Conservation (phyloP, 2,329 filamentous ascomycete genomes). For the Aureobasidium vineae region DNA sequence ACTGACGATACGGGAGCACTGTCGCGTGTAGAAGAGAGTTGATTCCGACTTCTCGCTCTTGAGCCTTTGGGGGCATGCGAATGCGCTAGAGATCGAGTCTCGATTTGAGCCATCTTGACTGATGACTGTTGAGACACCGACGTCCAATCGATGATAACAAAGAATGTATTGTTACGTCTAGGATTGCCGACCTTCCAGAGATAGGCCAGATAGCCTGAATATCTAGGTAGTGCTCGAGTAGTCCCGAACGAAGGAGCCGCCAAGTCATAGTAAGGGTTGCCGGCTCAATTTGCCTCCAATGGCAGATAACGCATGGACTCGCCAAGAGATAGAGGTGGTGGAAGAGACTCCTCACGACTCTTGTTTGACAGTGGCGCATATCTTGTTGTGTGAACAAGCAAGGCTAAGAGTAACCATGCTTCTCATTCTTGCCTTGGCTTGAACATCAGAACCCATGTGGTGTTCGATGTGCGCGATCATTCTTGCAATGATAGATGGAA, state of each 20-base stretch:
- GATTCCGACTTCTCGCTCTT: not conserved
- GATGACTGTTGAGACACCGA: not conserved
- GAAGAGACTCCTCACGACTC: not conserved
- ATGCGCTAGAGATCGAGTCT: not conserved
- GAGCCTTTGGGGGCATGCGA: not conserved
- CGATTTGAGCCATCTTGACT: not conserved
- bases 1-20: not conserved
- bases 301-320: not conserved
- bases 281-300: not conserved
- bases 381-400: not conserved
- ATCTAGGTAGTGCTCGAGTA: not conserved
- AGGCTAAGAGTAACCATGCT: not conserved
- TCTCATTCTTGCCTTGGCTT: not conserved
- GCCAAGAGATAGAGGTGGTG: conserved; percentile 1
- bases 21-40: not conserved
- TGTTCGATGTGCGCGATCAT: not conserved
- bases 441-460: not conserved
- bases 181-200: not conserved
- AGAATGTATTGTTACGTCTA: not conserved
- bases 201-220: not conserved
- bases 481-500: not conserved
- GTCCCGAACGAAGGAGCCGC: not conserved
- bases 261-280: not conserved
- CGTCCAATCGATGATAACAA: not conserved
- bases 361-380: not conserved